Evolutionary conservation across 129 eudicot species (phyloP), one percentile per base, ranked within the genome.

Genomic region (Helichrysum umbraculigerum): DNA sequence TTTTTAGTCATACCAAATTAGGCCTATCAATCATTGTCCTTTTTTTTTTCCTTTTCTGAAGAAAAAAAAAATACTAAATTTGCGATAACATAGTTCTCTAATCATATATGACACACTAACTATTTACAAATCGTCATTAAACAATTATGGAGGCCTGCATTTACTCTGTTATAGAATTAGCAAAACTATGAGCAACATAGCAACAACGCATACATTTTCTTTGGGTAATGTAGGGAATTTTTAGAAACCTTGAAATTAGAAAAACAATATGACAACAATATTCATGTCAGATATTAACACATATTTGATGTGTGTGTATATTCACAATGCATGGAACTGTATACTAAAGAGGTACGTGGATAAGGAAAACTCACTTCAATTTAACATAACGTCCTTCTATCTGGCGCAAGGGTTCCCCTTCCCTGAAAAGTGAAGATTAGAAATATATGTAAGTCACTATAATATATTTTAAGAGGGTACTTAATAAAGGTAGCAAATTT

Each of bases 401-500:
- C 84, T 92, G 98, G 47, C 93, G 87, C 86, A 92, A 84, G 39
- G 87, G 85, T 50, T 78, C 82, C 67, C 91, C 98, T 73, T 87
- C 93, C 88, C 98, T 92, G 91, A 70, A 76, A 79, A 16, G 63
- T 80, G n/a, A 78, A 51, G 42, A 44, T 61, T 14, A 60, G 30
- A 61, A 22, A 71, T 56, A 61, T 61, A 21, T 50, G 29, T 42
- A 61, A 34, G 35, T 70, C 17, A 20, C 35, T 42, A 33, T 15
- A 60, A 70, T 58, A 32, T 58, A 41, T 57, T 54, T 6, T 39
- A 39, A 77, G 41, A 70, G 37, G 70, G 39, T 68, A 15, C 56
- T 22, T 29, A 29, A 30, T 35, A 64, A 3, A 63, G 44, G 71
- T 62, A 42, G 79, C 28, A 65, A 66, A 30, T 29, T 50, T 10